Base-by-base conservation (phyloP, 2,329 filamentous ascomycete genomes). In the Xylariales sp. region DNA sequence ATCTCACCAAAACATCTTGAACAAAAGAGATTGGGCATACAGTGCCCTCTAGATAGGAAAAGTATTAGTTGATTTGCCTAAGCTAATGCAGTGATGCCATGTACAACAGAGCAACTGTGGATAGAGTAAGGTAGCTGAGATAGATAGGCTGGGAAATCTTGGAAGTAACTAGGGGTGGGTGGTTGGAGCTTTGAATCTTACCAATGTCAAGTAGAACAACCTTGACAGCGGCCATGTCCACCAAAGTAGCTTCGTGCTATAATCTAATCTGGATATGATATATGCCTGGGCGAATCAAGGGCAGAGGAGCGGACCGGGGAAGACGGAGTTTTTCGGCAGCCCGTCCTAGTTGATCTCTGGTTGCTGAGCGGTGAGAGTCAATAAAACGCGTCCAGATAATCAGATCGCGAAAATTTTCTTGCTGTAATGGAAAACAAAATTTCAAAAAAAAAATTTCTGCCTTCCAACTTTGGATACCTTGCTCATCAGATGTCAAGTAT, bases 21-120 rank as follows among this genome's bases (percentile, higher is more conserved):
- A 90, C 86, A 63, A 90, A 90, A 51, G 83, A 87, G 59, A 90
- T 88, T 51, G 84, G 83, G 61, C 85, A 89, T 46, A 90, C 81
- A 34, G 86, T 90, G 46, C 86, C 85, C 73, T 90, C 85, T 90
- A 49, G 44, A 48, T 38, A 41, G 33, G 30, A 51, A 54, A 42
- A 39, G 50, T 50, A 62, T 68, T 63, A 69, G 63, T 62, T 56
- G 62, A 57, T 54, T 59, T 56, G 46, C 47, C 47, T 48, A 48
- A 18, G 56, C 53, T 54, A 56, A 62, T 55, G 54, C 56, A 56
- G 37, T 42, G 29, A 33, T 28, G 37, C 33, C 30, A 29, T 31
- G 41, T 21, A 21, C 29, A 37, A 29, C 15, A 19, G 29, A 40
- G 37, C 41, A n/a, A 41, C 21, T 28, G 27, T 43, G 29, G 39